A percentile compares a stretch with the other conserved stretches of the same genome.
Evolutionary conservation across 768 basidiomycete genomes (phyloP).

Genomic region (Macrolepiota fuliginosa): DNA sequence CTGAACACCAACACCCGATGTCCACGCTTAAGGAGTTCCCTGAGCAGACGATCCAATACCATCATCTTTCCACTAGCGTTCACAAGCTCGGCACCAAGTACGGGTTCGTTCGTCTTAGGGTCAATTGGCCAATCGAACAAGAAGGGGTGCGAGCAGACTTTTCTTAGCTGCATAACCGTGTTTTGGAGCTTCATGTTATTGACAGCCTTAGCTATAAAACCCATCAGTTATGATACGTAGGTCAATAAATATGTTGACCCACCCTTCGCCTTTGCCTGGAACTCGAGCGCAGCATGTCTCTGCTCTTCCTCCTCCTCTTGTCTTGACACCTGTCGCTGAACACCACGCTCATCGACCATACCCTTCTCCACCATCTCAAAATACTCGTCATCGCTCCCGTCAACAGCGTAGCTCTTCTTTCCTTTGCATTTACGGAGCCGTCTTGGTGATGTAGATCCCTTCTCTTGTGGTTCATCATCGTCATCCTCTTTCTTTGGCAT

Average conservation of each 20-base stretch:
- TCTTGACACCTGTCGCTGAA: conserved; percentile 26
- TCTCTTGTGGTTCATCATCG: conserved; percentile 23
- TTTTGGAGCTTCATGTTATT: conserved; percentile 96
- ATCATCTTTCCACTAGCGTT: conserved; percentile 97
- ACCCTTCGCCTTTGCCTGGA: conserved; percentile 62
- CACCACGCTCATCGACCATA: conserved; percentile 36
- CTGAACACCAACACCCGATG: conserved; percentile 90
- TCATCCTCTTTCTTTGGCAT: conserved; percentile 15
- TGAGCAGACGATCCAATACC: conserved; percentile 84
- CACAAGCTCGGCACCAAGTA: conserved; percentile 78
- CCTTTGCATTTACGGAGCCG: conserved; percentile 31
- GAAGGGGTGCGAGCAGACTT: conserved; percentile 93
- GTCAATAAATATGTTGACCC: conserved; percentile 10
- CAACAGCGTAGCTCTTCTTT: conserved; percentile 49
- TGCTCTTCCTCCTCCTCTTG: conserved; percentile 43
- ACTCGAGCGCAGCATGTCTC: conserved; percentile 53
- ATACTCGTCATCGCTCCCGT: conserved; percentile 66
- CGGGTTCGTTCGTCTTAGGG: conserved; percentile 52
- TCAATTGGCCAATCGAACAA: conserved; percentile 84
- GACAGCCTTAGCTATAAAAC: conserved; percentile 65
- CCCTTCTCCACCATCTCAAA: conserved; percentile 58
- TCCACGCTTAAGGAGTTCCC: conserved; percentile 71
- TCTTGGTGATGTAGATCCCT: conserved; percentile 23
- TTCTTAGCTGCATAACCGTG: conserved; percentile 94
- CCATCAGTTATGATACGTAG: too few species aligned